Evolutionary conservation across 371 early-diverging fungal species (phyloP).

Genomic region (Saksenaea vasiformis): DNA sequence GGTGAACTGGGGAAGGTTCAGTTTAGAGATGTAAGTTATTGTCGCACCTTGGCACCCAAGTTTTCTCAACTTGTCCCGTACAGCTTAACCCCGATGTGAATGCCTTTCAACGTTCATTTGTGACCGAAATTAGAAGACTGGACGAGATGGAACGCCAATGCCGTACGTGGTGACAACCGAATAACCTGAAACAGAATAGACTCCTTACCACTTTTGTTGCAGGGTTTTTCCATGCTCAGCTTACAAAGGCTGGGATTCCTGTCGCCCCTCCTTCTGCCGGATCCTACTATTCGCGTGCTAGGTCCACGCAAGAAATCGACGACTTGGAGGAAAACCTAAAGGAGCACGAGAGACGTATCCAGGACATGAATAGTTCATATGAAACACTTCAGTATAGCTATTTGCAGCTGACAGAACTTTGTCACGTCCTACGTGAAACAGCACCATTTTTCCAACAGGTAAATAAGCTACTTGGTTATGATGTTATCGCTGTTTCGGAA

Average conservation of each 20-base stretch:
- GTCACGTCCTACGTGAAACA: conserved; percentile 90
- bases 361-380: conserved; percentile 86
- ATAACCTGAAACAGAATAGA: conserved; percentile 47
- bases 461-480: conserved; percentile 53
- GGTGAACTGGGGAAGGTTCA: conserved; percentile 95
- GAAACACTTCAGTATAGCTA: conserved; percentile 84
- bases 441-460: conserved; percentile 80
- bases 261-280: conserved; percentile 60
- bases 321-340: conserved; percentile 85
- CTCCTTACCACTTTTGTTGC: conserved; percentile 3
- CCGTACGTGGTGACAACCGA: conserved; percentile 80
- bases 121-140: conserved; percentile 84
- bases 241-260: conserved; percentile 78
- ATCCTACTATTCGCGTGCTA: conserved; percentile 62
- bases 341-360: conserved; percentile 81
- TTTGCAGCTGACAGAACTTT: conserved; percentile 87
- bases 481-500: conserved; percentile 36
- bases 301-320: conserved; percentile 92
- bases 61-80: conserved; percentile 54
- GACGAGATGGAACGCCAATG: conserved; percentile 94
- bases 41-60: conserved; percentile 25
- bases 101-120: conserved; percentile 97
- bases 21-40: conserved; percentile 84
- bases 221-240: conserved; percentile 84
- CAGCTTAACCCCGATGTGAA: conserved; percentile 92